Conservation (phyloP, 106 monocot genomes). For the Acorus calamus region DNA sequence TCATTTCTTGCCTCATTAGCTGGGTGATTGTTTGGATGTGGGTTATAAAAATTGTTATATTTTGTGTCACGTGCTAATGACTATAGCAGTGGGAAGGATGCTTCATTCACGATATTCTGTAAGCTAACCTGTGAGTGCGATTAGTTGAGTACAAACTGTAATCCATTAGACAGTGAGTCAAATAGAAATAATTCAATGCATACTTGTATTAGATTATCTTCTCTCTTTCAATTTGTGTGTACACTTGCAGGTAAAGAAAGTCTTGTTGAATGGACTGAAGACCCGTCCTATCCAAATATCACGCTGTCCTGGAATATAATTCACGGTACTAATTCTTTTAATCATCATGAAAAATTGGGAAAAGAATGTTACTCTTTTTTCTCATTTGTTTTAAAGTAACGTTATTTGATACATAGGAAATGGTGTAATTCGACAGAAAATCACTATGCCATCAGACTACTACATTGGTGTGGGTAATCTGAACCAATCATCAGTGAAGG, state of each 20-base stretch:
- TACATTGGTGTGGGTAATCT: slow-evolving; percentile 39
- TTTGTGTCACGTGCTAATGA: too few species aligned
- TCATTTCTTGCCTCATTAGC: too few species aligned
- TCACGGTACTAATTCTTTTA: slow-evolving; percentile 14
- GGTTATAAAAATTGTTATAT: too few species aligned
- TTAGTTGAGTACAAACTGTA: too few species aligned
- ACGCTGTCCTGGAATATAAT: slow-evolving; percentile 41
- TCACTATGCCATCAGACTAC: slow-evolving; percentile 30
- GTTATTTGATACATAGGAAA: slow-evolving; percentile 19
- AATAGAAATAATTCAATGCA: too few species aligned
- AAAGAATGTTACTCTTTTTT: background rate
- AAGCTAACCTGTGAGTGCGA: too few species aligned
- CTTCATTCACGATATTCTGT: too few species aligned
- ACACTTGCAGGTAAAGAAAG: slow-evolving; percentile 24
- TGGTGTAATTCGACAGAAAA: slow-evolving; percentile 26
- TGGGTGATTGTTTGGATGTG: too few species aligned
- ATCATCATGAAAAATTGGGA: background rate
- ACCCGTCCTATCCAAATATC: slow-evolving; percentile 21
- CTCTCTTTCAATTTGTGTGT: background rate
- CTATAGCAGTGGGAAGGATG: too few species aligned
- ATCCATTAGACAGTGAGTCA: too few species aligned
- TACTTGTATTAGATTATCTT: background rate
- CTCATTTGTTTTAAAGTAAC: background rate
- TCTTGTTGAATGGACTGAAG: slow-evolving; percentile 33
- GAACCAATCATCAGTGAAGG: slow-evolving; percentile 23